These are phyloP conservation scores for Volvox carteri DNA, from an alignment of 163 green algal species.

Conservation along the genomic window DNA sequence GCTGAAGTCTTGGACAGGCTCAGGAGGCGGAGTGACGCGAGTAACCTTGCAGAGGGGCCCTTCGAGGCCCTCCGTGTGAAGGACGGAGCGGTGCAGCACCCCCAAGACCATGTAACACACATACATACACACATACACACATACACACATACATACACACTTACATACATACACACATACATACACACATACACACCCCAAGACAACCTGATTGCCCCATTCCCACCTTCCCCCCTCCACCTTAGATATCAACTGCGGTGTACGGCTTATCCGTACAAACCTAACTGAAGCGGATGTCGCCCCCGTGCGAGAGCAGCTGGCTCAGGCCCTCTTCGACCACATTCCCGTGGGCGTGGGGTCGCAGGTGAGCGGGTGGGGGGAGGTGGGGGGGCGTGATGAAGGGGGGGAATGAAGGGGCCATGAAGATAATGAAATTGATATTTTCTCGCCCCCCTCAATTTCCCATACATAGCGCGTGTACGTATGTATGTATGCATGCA, in stretches of 20 bases:
- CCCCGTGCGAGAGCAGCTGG: conserved; percentile 85
- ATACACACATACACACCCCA: neutral
- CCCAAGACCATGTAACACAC: too few relatives aligned
- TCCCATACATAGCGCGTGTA: too few relatives aligned
- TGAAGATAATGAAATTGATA: too few relatives aligned
- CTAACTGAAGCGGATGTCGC: conserved; percentile 78
- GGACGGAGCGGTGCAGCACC: too few relatives aligned
- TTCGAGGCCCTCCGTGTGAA: too few relatives aligned
- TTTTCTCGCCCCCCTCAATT: too few relatives aligned
- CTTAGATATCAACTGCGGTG: conserved; percentile 60
- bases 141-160: neutral
- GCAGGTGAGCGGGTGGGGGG: conserved; percentile 51
- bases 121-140: neutral
- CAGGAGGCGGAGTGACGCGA: too few relatives aligned
- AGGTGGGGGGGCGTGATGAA: too few relatives aligned
- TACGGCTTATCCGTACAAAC: conserved; percentile 66
- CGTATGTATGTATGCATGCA: too few relatives aligned
- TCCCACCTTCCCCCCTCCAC: neutral
- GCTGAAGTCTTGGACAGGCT: too few relatives aligned
- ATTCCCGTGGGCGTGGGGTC: conserved; percentile 94
- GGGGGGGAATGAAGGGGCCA: too few relatives aligned
- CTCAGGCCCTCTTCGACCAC: conserved; percentile 94
- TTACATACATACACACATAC: neutral
- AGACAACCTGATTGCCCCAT: neutral
- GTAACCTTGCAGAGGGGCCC: too few relatives aligned